These are phyloP conservation scores for Botrytis cinerea DNA, from an alignment of 2,329 filamentous ascomycete genomes.

Conservation along the genomic window DNA sequence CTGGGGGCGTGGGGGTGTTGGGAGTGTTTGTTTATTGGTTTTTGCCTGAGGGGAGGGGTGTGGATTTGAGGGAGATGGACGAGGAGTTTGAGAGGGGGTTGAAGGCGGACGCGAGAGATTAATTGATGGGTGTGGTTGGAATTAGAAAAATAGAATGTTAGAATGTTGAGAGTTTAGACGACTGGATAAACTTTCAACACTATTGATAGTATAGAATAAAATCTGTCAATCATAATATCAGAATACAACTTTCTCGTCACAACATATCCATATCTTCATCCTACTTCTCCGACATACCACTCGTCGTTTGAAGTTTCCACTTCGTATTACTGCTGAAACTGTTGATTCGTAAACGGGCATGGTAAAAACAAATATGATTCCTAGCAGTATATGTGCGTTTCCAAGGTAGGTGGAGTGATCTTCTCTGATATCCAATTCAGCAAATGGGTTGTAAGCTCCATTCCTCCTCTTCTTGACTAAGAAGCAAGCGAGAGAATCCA, in stretches of 20 bases:
- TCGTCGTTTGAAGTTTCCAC: background rate
- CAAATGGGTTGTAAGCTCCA: too few relatives aligned
- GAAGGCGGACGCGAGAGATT: background rate
- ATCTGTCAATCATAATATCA: background rate
- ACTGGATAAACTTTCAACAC: too few relatives aligned
- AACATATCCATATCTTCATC: background rate
- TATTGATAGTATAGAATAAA: background rate
- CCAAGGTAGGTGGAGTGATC: accelerated
- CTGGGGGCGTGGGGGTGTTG: constrained; percentile 29
- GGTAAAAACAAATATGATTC: background rate
- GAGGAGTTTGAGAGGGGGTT: constrained; percentile 19
- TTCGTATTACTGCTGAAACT: accelerated
- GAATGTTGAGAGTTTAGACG: background rate
- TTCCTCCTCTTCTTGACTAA: too few relatives aligned
- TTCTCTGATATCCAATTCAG: background rate
- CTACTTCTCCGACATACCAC: background rate
- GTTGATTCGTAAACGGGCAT: accelerated
- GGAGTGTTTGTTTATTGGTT: constrained; percentile 6
- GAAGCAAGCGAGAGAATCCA: too few relatives aligned
- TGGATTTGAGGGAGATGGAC: constrained; percentile 16
- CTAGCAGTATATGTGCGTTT: background rate
- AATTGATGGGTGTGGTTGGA: background rate
- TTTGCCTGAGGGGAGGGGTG: constrained; percentile 3
- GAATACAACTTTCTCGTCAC: background rate
- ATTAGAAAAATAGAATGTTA: background rate